These are phyloP conservation scores for Circinella minor DNA, from an alignment of 371 early-diverging fungal genomes.

Conservation along the genomic window DNA sequence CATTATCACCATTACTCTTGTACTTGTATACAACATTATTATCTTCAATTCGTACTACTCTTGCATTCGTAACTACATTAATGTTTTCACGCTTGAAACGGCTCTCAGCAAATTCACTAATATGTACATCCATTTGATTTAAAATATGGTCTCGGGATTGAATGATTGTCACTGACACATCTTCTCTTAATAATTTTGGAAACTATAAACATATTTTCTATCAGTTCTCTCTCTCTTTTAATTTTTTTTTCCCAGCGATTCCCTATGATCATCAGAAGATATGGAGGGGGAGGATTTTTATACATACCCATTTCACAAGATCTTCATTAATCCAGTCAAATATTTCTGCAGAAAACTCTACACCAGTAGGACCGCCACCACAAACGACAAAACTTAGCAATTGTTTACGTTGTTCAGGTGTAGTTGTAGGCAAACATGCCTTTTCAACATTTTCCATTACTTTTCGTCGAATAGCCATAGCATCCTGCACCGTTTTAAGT, in stretches of 20 bases:
- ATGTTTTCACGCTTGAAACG: conserved; percentile 79
- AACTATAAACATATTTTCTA: conserved; percentile 39
- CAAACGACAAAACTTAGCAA: conserved; percentile 58
- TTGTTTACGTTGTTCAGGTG: conserved; percentile 75
- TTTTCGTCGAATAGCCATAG: conserved; percentile 68
- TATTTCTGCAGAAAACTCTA: conserved; percentile 61
- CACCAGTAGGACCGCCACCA: conserved; percentile 27
- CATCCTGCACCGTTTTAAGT: conserved; percentile 78
- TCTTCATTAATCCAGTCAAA: conserved; percentile 88
- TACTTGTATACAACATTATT: conserved; percentile 36
- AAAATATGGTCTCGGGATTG: conserved; percentile 82
- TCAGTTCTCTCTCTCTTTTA: background rate
- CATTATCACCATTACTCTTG: conserved; percentile 20
- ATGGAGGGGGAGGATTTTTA: background rate
- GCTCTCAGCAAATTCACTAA: conserved; percentile 70
- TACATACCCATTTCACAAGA: conserved; percentile 63
- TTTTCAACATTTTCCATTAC: conserved; percentile 83
- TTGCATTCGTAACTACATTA: conserved; percentile 73
- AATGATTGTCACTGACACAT: conserved; percentile 70
- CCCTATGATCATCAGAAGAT: background rate
- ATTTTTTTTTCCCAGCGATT: background rate
- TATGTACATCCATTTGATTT: conserved; percentile 78
- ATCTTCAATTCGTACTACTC: conserved; percentile 65
- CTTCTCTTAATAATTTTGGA: conserved; percentile 64
- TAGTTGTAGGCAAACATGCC: conserved; percentile 78